Evolutionary conservation across 768 basidiomycete genomes (phyloP), one percentile per base, ranked within the genome.

Genomic region (Mycena chlorophos): DNA sequence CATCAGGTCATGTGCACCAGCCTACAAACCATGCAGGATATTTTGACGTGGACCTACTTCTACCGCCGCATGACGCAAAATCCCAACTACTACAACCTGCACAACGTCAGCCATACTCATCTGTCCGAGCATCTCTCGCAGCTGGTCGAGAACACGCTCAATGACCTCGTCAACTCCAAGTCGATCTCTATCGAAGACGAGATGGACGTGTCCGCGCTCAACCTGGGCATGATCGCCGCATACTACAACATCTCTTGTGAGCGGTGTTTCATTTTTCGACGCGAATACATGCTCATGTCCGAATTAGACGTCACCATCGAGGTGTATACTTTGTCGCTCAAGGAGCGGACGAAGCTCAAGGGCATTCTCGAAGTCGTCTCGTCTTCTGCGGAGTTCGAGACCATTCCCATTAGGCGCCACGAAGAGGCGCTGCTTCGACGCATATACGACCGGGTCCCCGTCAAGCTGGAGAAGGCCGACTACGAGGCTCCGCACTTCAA

Each of bases 401-500:
- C 77, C 4, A 88, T 98, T 53, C 95, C 97, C 10, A 98, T 98
- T 63, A 88, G 97, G 26, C 88, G 93, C 23, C 94, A 96, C 71
- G 97, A 98, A 74, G 91, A 94, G 50, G 67, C 78, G 0, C 71
- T 96, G 2, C 82, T 97, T 8, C 86, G 88, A 39, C 86, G 93
- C 8, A 91, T 97, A 57, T 98, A 98, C 68, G 94, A 98, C 67
- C 91, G 95, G 20, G 89, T 96, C 1, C 96, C 96, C 1, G 96
- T 98, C 76, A 98, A 98, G 74, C 81, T 98, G 38, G 87, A 91
- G 47, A 67, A 68, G 1, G 73, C 68, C 56, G 90, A 98, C 71
- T 98, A 93, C 71, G 92, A 94, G 66, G 89, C 91, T 16, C 97
- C 96, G 0, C 88, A 96, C 68, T 98, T 98, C 88, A 98, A 99